Base-by-base conservation (phyloP, 176 grass and related monocot species). In the Avena sativa region DNA sequence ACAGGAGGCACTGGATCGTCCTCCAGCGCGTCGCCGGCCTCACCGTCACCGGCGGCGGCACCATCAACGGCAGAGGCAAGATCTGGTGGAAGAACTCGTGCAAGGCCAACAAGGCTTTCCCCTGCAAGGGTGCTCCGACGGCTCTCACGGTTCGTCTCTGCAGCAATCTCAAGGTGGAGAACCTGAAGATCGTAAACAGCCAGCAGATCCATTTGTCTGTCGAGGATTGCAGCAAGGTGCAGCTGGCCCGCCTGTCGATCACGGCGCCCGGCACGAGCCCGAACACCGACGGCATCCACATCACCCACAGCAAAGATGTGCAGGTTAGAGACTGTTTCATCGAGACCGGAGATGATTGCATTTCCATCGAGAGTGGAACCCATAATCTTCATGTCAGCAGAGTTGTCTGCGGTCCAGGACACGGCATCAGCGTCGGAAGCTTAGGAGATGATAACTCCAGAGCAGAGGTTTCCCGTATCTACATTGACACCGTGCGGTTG, bases 51-150 rank as follows among this genome's bases (percentile, higher is more conserved):
- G 93, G 93, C 8, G 88, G 91, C 12, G 93, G 93, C 76, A 89
- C 64, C 3, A 79, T 95, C 34, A 55, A 92, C 12, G 90, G 91
- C 20, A 95, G 89, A 26, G 91, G 93, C 20, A 85, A 91, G 6
- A 69, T 87, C 7, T 95, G 91, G 93, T 93, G 93, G 93, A 66
- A 87, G 60, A 79, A 89, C 13, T 89, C 91, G 13, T 95, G 91
- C 91, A 93, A 86, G 51, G 71, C 78, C 13, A 71, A 91, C 76
- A 50, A 15, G 21, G 44, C 44, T 4, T 3, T 74, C 2, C 71
- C 44, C 0, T 74, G 71, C 71, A 74, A 13, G 6, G 46, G 1
- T 9, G 46, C 71, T 8, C 71, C 71, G 2, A 83, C 81, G 26
- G 91, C 87, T 4, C 11, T 91, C 53, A 87, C 83, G 8, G 91